phyloP scores from a whole-genome alignment of 306 rosid species.

The Cucumis sativus region DNA sequence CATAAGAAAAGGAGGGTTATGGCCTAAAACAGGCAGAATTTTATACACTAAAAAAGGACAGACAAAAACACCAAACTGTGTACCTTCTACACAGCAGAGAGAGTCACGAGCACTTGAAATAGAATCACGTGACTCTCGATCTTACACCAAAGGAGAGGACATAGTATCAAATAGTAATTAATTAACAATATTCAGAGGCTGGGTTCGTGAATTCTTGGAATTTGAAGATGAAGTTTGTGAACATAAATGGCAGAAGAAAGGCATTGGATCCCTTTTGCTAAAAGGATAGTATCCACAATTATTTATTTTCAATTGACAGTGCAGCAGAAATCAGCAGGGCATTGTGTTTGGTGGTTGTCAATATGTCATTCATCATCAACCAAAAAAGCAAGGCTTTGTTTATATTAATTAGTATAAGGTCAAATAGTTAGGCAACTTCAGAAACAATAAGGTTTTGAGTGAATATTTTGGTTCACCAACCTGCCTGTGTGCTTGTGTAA shows the following conservation, averaged over 20 bases:
- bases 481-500: background rate
- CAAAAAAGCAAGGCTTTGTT: background rate
- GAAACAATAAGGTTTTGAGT: background rate
- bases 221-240: background rate
- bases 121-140: background rate
- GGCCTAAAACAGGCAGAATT: background rate
- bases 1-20: too few relatives aligned
- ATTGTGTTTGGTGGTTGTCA: background rate
- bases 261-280: constrained; percentile 1
- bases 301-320: background rate
- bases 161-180: background rate
- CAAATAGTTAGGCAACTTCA: background rate
- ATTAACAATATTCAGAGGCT: background rate
- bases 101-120: background rate
- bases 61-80: background rate
- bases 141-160: background rate
- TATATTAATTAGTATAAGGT: background rate
- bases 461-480: background rate
- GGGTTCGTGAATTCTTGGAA: background rate
- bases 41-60: background rate
- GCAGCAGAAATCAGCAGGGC: background rate
- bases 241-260: background rate
- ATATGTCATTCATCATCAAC: background rate
- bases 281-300: background rate
- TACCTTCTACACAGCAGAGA: background rate